A percentile compares a stretch with the other conserved stretches of the same genome.
phyloP scores from a whole-genome alignment of 371 early-diverging fungal genomes.

The Smittium culicis region DNA sequence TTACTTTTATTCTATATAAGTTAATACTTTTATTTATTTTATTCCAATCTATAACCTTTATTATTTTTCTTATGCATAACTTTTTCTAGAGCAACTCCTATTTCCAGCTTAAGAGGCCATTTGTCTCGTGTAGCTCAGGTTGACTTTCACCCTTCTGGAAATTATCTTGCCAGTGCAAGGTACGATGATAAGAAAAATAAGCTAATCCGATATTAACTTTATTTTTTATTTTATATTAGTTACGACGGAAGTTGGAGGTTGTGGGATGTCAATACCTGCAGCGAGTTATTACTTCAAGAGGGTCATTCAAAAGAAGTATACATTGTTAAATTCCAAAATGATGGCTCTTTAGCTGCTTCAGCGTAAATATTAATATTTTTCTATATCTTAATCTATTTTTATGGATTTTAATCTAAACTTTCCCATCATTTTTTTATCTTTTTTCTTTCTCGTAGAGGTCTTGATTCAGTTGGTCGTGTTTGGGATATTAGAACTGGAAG shows the following conservation, averaged over 20 bases:
- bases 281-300: conserved; percentile 76
- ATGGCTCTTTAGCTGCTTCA: conserved; percentile 80
- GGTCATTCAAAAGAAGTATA: conserved; percentile 89
- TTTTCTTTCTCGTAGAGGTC: conserved; percentile 33
- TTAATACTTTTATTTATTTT: too few relatives aligned
- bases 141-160: conserved; percentile 81
- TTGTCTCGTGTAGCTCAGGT: conserved; percentile 68
- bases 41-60: conserved; percentile 7
- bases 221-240: conserved; percentile 19
- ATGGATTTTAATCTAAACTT: neutral
- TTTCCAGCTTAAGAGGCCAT: conserved; percentile 69
- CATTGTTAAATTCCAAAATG: conserved; percentile 75
- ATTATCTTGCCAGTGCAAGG: conserved; percentile 69
- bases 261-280: conserved; percentile 69
- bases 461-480: conserved; percentile 78
- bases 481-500: conserved; percentile 93
- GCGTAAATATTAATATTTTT: conserved; percentile 37
- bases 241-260: conserved; percentile 90
- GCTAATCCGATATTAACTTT: neutral
- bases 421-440: neutral
- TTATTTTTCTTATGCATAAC: neutral
- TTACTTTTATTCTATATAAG: too few relatives aligned
- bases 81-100: conserved; percentile 49
- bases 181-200: conserved; percentile 4
- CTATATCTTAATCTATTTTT: neutral